These are phyloP conservation scores for Daldinia eschscholtzii DNA, from an alignment of 2,329 filamentous ascomycete genomes.

Conservation along the genomic window DNA sequence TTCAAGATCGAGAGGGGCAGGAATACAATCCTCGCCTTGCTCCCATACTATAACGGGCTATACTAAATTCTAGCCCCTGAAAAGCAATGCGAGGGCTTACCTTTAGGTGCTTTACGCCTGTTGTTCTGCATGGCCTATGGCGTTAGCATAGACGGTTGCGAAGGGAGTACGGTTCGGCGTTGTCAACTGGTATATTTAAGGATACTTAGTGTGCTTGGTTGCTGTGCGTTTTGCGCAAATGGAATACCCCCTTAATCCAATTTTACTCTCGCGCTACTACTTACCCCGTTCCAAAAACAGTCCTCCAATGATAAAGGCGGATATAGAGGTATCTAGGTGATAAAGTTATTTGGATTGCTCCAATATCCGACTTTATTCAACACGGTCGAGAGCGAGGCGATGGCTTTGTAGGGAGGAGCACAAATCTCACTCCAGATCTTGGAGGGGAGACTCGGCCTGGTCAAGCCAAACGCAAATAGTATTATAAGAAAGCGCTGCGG, in stretches of 20 bases:
- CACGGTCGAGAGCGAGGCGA: too few relatives aligned
- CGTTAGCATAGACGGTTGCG: not conserved
- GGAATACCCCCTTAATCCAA: slow-evolving; percentile 12
- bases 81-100: not conserved
- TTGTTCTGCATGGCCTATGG: slow-evolving; percentile 11
- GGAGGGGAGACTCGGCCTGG: too few relatives aligned
- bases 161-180: slow-evolving; percentile 8
- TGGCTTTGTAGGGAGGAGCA: too few relatives aligned
- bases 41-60: not conserved
- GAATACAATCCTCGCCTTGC: not conserved
- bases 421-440: too few relatives aligned
- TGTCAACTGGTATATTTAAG: slow-evolving; percentile 1
- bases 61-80: not conserved
- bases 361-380: too few relatives aligned
- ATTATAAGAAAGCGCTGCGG: too few relatives aligned
- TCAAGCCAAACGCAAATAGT: too few relatives aligned
- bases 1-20: not conserved
- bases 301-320: too few relatives aligned
- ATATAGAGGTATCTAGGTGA: too few relatives aligned
- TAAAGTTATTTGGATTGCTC: too few relatives aligned
- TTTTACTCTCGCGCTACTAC: not conserved
- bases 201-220: not conserved
- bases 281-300: not conserved
- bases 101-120: not conserved
- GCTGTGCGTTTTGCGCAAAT: slow-evolving; percentile 5